phyloP scores from a whole-genome alignment of 345 rosid genomes.

The Lagerstroemia speciosa region DNA sequence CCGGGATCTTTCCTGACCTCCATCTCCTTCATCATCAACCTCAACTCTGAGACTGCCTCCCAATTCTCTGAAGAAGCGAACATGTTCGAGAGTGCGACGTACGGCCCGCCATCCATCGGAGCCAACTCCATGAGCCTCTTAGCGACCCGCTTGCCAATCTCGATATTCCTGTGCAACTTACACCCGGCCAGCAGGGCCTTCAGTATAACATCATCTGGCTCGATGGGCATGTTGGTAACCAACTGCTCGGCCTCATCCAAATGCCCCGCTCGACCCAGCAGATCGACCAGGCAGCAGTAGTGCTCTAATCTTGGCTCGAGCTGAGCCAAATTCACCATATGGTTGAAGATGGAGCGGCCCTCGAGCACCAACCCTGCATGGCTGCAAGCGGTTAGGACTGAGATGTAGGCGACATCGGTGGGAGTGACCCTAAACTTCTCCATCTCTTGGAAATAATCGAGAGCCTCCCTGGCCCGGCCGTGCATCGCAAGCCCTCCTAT shows the following conservation, averaged over 20 bases:
- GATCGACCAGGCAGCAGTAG: constrained; percentile 69
- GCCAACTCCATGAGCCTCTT: constrained; percentile 34
- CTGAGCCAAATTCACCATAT: constrained; percentile 40
- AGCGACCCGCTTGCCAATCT: constrained; percentile 52
- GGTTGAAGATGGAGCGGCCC: constrained; percentile 39
- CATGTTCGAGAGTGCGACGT: constrained; percentile 58
- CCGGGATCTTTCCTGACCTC: constrained; percentile 65
- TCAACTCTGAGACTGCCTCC: constrained; percentile 50
- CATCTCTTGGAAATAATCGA: constrained; percentile 41
- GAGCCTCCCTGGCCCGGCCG: constrained; percentile 46
- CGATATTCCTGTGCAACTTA: constrained; percentile 44
- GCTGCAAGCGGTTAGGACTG: constrained; percentile 56
- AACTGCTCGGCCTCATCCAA: constrained; percentile 56
- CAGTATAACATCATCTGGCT: constrained; percentile 56
- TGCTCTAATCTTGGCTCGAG: constrained; percentile 64
- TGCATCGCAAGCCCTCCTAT: constrained; percentile 64
- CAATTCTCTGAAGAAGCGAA: constrained; percentile 51
- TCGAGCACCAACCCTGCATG: constrained; percentile 57
- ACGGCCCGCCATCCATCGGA: constrained; percentile 67
- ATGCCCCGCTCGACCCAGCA: constrained; percentile 51
- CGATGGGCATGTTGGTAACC: constrained; percentile 44
- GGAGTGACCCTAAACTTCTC: constrained; percentile 28
- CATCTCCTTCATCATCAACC: constrained; percentile 58
- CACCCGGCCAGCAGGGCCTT: constrained; percentile 63
- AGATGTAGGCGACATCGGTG: constrained; percentile 48